Conservation (phyloP, 1,284 basidiomycete genomes). For the Fomitopsis pinicola region DNA sequence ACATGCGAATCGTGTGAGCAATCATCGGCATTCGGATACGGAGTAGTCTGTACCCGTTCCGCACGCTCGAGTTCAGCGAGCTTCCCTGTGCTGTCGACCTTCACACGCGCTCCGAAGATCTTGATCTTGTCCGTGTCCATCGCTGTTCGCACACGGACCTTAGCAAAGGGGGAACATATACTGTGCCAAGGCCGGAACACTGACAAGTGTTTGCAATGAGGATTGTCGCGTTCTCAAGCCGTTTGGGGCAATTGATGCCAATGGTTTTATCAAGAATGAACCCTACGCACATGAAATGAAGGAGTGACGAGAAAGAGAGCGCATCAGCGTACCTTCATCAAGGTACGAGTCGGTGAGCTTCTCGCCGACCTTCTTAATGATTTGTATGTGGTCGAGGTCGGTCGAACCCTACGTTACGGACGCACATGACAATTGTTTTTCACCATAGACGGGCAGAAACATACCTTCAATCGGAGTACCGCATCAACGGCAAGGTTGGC, state of each 20-base stretch:
- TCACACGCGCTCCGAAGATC: conserved; percentile 94
- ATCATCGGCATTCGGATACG: not conserved
- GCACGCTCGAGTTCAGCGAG: conserved; percentile 97
- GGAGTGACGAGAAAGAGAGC: not conserved
- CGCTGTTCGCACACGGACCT: conserved; percentile 42
- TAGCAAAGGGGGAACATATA: not conserved
- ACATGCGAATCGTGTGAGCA: not conserved
- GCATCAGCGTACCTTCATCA: conserved; percentile 73
- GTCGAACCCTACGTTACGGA: conserved; percentile 72
- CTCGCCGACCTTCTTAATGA: conserved; percentile 99
- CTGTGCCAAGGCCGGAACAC: conserved; percentile 23
- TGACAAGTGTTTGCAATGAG: conserved; percentile 95
- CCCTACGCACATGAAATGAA: conserved; percentile 41
- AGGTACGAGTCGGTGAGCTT: conserved; percentile 99
- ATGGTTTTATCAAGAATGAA: conserved; percentile 99
- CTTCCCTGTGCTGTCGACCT: conserved; percentile 95
- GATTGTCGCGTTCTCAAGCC: conserved; percentile 94
- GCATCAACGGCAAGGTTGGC: conserved; percentile 98
- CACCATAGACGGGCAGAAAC: not conserved
- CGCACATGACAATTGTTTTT: not conserved
- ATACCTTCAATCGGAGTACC: conserved; percentile 87
- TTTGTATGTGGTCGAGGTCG: conserved; percentile 97
- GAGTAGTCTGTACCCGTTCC: conserved; percentile 57
- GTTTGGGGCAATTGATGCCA: conserved; percentile 92
- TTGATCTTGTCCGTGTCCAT: conserved; percentile 99